Evolutionary conservation across 2,329 filamentous ascomycete genomes (phyloP).

Genomic region (Aspergillus pseudonomiae): DNA sequence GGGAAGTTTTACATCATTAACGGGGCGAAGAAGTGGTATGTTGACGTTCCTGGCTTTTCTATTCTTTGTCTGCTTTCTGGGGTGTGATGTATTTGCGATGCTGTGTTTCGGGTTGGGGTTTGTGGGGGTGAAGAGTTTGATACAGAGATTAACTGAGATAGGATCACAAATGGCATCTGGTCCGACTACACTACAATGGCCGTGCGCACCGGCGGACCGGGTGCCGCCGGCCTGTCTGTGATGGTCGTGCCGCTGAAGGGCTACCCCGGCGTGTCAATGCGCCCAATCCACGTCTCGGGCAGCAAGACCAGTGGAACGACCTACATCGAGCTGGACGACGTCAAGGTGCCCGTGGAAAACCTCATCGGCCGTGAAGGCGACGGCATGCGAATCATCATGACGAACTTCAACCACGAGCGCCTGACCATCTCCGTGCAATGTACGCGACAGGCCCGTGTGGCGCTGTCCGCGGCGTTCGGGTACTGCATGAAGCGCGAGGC

Average conservation of each 20-base stretch:
- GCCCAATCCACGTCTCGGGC: conserved; percentile 68
- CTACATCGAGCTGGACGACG: conserved; percentile 75
- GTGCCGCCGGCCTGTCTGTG: conserved; percentile 65
- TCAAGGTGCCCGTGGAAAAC: conserved; percentile 70
- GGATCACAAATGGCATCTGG: conserved; percentile 74
- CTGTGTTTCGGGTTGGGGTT: too few relatives aligned
- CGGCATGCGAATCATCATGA: conserved; percentile 76
- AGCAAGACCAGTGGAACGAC: conserved; percentile 70
- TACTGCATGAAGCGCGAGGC: conserved; percentile 69
- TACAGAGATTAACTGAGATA: background rate
- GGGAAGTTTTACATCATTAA: conserved; percentile 72
- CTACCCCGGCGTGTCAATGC: conserved; percentile 68
- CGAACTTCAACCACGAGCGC: conserved; percentile 79
- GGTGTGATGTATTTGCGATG: background rate
- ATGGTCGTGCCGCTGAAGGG: conserved; percentile 71
- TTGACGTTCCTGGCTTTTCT: background rate
- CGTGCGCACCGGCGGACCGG: conserved; percentile 70
- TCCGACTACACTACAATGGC: conserved; percentile 70
- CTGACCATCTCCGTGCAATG: conserved; percentile 67
- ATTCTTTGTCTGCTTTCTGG: background rate
- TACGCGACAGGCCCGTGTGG: conserved; percentile 65
- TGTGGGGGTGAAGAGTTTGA: background rate
- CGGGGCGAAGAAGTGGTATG: conserved; percentile 74
- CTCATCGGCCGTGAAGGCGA: conserved; percentile 69
- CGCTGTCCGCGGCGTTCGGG: conserved; percentile 61